Evolutionary conservation across 2,329 filamentous ascomycete species (phyloP), one percentile per base, ranked within the genome.

Genomic region (Cercospora zeina): DNA sequence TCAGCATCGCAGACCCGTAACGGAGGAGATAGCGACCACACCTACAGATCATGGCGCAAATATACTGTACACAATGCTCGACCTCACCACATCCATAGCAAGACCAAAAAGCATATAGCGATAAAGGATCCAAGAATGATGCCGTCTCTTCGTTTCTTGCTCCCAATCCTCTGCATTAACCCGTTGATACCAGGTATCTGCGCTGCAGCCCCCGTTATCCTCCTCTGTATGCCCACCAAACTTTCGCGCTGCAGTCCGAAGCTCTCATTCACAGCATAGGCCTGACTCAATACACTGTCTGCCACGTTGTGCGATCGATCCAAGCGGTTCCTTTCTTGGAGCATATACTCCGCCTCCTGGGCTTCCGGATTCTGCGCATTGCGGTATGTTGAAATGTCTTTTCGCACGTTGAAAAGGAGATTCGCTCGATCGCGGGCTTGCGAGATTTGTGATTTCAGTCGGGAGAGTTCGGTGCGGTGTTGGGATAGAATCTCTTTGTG

Each of bases 281-380:
- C 95, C 80, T 97, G 95, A 74, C 89, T 93, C 63, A 99, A 82
- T 34, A 99, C 92, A 65, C 86, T 89, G 76, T 99, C 95, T 53
- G 91, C 89, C 81, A 96, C 87, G 69, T 86, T 89, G 77, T 97
- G 89, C 72, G 90, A 96, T 74, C 91, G 89, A 74, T 99, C 95
- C 73, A 99, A 86, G 67, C 90, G 85, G 65, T 82, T 81, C 56
- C 95, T 85, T 82, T 99, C 95, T 70, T 90, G 89, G 30, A 99
- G 84, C 93, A 99, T 97, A 80, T 97, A 99, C 64, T 99, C 93
- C 51, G 91, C 91, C 79, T 97, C 95, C 59, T 88, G 89, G 2
- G 87, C 87, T 69, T 86, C 89, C 8, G 91, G 90, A 74, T 96
- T 95, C 47, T 72, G 66, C 24, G 62, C 61, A 54, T 88, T 85